phyloP scores from a whole-genome alignment of 148 eudicot genomes.

The Fagopyrum tataricum region DNA sequence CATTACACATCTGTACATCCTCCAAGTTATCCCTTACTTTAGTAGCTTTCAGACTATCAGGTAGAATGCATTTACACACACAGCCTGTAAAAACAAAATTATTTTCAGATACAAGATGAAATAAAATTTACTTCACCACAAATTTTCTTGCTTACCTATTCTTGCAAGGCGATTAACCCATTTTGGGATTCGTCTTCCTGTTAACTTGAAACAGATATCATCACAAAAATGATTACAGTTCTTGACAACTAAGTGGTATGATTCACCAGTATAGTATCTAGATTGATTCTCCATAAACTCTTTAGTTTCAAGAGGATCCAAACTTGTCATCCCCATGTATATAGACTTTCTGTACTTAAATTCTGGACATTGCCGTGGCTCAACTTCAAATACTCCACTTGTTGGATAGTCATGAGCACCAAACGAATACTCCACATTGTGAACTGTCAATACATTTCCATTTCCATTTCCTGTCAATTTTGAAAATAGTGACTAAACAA shows the following conservation, averaged over 20 bases:
- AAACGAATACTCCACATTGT: not conserved
- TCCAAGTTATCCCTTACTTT: not conserved
- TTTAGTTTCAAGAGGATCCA: not conserved
- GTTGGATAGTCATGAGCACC: constrained; percentile 7
- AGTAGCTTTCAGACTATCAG: not conserved
- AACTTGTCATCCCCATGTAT: not conserved
- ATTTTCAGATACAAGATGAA: no score
- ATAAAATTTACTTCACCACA: no score
- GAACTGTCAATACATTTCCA: not conserved
- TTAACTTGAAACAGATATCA: not conserved
- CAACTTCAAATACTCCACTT: constrained; percentile 5
- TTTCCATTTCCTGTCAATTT: not conserved
- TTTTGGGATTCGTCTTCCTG: not conserved
- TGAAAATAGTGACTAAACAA: not conserved
- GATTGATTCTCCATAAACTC: constrained; percentile 2
- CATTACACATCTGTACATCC: not conserved
- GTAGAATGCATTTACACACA: constrained; percentile 9
- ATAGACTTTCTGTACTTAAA: not conserved
- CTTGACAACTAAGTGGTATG: not conserved
- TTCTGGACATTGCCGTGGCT: not conserved
- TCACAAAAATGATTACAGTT: constrained; percentile 5
- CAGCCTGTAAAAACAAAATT: not conserved
- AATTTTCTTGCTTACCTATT: not conserved
- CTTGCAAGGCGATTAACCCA: not conserved
- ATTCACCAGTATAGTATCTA: not conserved